Evolutionary conservation across 306 rosid genomes (phyloP).

Genomic region (Senna siamea): DNA sequence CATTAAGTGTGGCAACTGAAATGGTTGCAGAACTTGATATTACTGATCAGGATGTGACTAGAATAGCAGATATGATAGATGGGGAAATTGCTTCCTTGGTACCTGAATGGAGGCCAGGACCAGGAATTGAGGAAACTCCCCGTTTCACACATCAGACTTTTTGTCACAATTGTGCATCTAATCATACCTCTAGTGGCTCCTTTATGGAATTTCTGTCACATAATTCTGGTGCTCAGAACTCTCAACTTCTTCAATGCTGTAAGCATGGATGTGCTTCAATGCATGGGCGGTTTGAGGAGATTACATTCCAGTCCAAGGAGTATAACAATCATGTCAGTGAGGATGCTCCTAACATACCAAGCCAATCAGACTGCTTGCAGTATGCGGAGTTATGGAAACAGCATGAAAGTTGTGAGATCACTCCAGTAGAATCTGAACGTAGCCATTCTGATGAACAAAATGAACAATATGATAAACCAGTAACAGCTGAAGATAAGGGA

Average conservation of each 20-base stretch:
- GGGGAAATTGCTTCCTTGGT: conserved; percentile 85
- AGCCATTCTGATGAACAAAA: conserved; percentile 75
- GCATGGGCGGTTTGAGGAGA: conserved; percentile 93
- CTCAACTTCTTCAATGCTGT: conserved; percentile 59
- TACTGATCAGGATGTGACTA: conserved; percentile 78
- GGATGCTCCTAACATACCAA: conserved; percentile 43
- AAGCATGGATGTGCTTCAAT: conserved; percentile 64
- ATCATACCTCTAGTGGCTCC: conserved; percentile 58
- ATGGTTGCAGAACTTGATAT: conserved; percentile 97
- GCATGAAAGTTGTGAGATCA: conserved; percentile 65
- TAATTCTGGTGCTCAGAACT: conserved; percentile 46
- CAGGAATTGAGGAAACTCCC: conserved; percentile 66
- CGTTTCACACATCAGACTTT: conserved; percentile 49
- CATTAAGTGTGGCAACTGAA: conserved; percentile 87
- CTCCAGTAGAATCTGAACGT: conserved; percentile 63
- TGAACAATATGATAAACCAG: conserved; percentile 45
- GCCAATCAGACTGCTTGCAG: conserved; percentile 46
- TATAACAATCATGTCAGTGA: conserved; percentile 48
- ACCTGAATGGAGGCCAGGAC: conserved; percentile 78
- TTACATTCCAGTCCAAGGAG: conserved; percentile 63
- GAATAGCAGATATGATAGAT: conserved; percentile 92
- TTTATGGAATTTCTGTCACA: conserved; percentile 46
- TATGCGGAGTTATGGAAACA: conserved; percentile 60
- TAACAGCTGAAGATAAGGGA: conserved; percentile 39
- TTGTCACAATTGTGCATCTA: conserved; percentile 68